Evolutionary conservation across 352 stramenopile genomes (phyloP), one percentile per base, ranked within the genome.

Genomic region (Globisporangium lucens): DNA sequence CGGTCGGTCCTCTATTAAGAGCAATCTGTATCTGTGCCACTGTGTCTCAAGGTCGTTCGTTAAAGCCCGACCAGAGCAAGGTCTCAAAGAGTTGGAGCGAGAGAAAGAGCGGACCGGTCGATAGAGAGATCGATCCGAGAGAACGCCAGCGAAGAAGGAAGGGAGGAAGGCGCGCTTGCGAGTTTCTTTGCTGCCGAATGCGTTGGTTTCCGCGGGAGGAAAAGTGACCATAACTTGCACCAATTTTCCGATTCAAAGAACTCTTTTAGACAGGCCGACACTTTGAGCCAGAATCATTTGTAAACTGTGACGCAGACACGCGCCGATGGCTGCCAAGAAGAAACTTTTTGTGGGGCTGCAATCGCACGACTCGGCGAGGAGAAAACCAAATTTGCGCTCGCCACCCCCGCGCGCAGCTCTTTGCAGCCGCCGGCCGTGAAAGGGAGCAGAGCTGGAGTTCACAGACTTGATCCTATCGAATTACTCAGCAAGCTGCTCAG

Each of bases 121-220:
- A 7, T 24, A 7, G 47, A 53, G 20, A 29, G n/a, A 53, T 53
- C 29, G 29, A 10, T 38, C 35, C 20, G 20, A 53, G 29, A 53
- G 20, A 29, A 29, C 35, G 7, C 35, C 35, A 38, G 35, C 35
- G 35, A 38, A 38, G 35, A 53, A 35, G 8, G 22, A 20, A 15
- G 49, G 22, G 20, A 30, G 49, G 7, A 4, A 47, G 4, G 15
- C 13, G 15, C 15, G 13, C 41, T 9, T 56, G 51, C 24, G 51
- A 56, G 51, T 56, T 56, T 56, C 51, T 56, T 56, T 56, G 51
- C 24, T 20, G 22, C 51, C 51, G 24, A 56, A 35, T 56, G n/a
- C 4, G 15, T 47, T 20, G 41, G 36, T 20, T 46, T 46, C 38
- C 38, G 15, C 13, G 30, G 9, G 7, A 15, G 13, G 24, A 24